Evolutionary conservation across 164 flowering plant species (phyloP), one percentile per base, ranked within the genome.

Genomic region (Stephania japonica): DNA sequence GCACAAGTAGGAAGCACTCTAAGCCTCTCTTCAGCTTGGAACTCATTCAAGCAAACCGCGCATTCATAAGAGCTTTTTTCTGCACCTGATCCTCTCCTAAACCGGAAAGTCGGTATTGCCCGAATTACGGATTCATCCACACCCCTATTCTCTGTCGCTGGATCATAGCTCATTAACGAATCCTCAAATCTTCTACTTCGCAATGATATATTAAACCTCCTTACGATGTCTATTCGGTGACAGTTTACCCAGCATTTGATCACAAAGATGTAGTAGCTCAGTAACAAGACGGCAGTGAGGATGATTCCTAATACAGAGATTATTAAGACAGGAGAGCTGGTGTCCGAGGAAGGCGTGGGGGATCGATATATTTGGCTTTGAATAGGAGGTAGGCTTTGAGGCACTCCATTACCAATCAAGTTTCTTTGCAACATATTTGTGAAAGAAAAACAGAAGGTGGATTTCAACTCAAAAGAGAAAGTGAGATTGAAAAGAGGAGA

Each of bases 241-340:
- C 89, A 88, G 59, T 80, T 89, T 74, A 92, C 85, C 84, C 97
- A 90, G 78, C 97, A 94, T 80, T 91, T 95, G 85, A 93, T 93
- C 72, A 91, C 91, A 32, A 95, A 95, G 70, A 95, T 65, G 78
- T 95, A 95, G 86, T 95, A 92, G 85, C 91, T 78, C 4, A 93
- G 81, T 0, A 95, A 91, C 70, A 95, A 79, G 82, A 95, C 80
- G 41, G 85, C 92, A 0, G 97, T 95, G 80, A 92, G 86, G 5
- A 87, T 27, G 65, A 95, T 93, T 26, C 99, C 99, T 7, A 95
- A 79, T 3, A 95, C 68, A 27, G 97, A 93, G 16, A 93, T 80
- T 53, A 86, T 92, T 59, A 95, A 82, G 70, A 95, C 86, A 18
- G 98, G 97, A 72, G 90, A 89, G 69, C 89, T 84, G 41, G 83